Base-by-base conservation (phyloP, 2,329 filamentous ascomycete species). In the Fusarium coffeatum region DNA sequence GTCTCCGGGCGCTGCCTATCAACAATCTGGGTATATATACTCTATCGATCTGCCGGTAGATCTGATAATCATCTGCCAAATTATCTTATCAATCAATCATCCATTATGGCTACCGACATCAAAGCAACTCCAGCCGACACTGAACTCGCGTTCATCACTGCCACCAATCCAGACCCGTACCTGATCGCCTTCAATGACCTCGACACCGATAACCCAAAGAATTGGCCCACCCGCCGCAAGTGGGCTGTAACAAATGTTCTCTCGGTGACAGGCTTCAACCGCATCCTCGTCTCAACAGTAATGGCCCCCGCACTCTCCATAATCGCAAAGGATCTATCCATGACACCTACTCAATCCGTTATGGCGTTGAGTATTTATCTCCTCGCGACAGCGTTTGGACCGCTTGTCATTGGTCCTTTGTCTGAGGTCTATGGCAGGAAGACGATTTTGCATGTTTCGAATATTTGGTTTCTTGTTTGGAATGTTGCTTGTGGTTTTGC, bases 231-330 rank as follows among this genome's bases (percentile, higher is more conserved):
- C 1, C 63, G 76, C 3, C 77, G 75, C 4, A 87, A 86, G 73
- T 87, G 85, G 85, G 78, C 79, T 1, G 82, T 84, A 2, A 87
- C 84, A 5, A 74, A 83, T 49, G 80, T 85, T 6, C 78, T 86
- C 2, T 86, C 84, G 0, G 81, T 81, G 5, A 84, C 83, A 0
- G 84, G 83, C 10, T 86, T 87, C 68, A 85, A 84, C 46, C 82
- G 83, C 12, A 85, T 86, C 61, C 80, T 87, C 66, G 82, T 85
- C 0, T 85, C 83, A 6, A 85, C 84, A 1, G 86, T 87, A 72
- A 83, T 86, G 77, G 84, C 85, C 0, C 84, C 84, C 0, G 84
- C 83, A 0, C 69, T 90, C 27, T 68, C 79, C 2, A 72, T 80
- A 2, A 86, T 90, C 46, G 81, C 83, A 8, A 72, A 74, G 2